Evolutionary conservation across 805 yeast genomes (phyloP), one percentile per base, ranked within the genome.

Genomic region (Schizosaccharomyces cryophilus): DNA sequence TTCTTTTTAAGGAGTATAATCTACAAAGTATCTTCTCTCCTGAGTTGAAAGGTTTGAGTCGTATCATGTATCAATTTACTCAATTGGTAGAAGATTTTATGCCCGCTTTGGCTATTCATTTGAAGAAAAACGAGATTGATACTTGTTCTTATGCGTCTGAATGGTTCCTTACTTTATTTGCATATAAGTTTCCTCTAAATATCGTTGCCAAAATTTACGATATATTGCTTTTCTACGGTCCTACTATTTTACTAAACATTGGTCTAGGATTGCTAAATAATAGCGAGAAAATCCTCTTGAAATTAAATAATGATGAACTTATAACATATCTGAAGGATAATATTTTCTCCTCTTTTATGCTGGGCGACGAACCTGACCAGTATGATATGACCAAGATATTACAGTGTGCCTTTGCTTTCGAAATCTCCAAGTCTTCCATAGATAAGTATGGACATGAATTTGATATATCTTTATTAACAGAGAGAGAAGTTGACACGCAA

Each of bases 131-230:
- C 70, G 96, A 96, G 5, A 81, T 93, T 29, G 79, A 83, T 63
- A 85, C 95, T 2, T 84, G 95, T 26, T 90, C 90, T 97, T 93
- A 87, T 74, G 97, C 96, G 0, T 83, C 95, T 1, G 97, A 93
- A 71, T 93, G 98, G 98, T 90, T 93, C 68, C 76, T 93, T 66
- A 93, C 97, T 0, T 78, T 93, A 65, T 93, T 93, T 72, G 95
- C 95, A 5, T 93, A 93, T 74, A 87, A 87, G 69, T 90, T 93
- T 70, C 97, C 98, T 17, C 74, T 89, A 60, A 85, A 82, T 62
- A 83, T 90, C 69, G 96, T 93, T 29, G 73, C 87, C 64, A 77
- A 96, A 64, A 86, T 93, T 51, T 87, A 80, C 70, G 98, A 93
- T 72, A 79, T 87, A 63, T 81, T 93, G 6, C 81, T 93, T 61